Evolutionary conservation across 495 filamentous ascomycete genomes (phyloP), one percentile per base, ranked within the genome.

Genomic region (Pyronema omphalodes): DNA sequence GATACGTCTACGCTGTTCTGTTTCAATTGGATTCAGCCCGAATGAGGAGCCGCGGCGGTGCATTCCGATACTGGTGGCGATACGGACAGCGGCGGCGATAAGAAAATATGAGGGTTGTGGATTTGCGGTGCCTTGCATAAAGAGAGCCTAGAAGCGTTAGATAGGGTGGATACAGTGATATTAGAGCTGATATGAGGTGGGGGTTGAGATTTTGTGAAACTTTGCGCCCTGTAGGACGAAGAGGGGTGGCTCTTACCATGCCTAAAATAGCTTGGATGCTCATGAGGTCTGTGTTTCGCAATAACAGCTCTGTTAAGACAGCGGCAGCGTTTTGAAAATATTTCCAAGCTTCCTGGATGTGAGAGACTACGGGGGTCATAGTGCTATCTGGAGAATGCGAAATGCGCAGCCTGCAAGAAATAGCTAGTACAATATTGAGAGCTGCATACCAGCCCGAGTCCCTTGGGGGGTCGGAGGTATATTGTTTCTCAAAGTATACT

Each of bases 401-500:
- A n/a, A 95, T 86, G 0, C 89, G 81, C 56, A 96, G 71, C 48
- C 91, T 76, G 64, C 95, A 84, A 1, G 89, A 78, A 55, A 96
- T 93, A 1, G 91, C 91, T 19, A 98, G 73, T 0, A 84, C 87
- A 57, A 94, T 82, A 63, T 98, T 98, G 59, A 98, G 75, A 66
- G 86, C 91, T 6, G 89, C 91, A 88, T 93, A 98, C 91, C 91
- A 98, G 8, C 91, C 91, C 23, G 86, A 91, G 39, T 88, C 87
- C 65, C 89, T 84, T 59, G 93, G 94, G n/a, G 89, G 91, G 61
- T 94, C 82, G 37, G 74, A 70, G 12, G 88, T 88, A 68, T 95
- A 98, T 60, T 96, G 88, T 57, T 81, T 79, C 58, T 94, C 86
- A 17, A 95, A 86, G 11, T 96, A 70, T 63, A 93, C 86, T 84